phyloP scores from a whole-genome alignment of 2,329 filamentous ascomycete species.

The Stagonosporopsis tanaceti region DNA sequence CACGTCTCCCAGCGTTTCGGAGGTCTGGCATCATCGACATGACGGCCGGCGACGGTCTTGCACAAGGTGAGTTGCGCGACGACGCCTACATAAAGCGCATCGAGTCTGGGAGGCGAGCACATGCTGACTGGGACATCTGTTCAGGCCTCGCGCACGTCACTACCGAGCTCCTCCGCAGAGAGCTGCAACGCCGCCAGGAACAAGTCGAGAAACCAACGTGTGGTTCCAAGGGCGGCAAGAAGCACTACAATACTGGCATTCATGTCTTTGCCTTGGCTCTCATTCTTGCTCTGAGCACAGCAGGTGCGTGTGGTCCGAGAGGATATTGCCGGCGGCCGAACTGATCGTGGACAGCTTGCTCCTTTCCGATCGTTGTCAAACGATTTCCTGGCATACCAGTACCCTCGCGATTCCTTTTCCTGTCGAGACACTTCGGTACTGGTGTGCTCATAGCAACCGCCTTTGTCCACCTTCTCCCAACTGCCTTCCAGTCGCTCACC shows the following conservation, averaged over 20 bases:
- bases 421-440: constrained; percentile 52
- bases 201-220: constrained; percentile 55
- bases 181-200: constrained; percentile 59
- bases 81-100: neutral
- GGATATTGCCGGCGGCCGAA: constrained; percentile 1
- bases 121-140: constrained; percentile 25
- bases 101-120: neutral
- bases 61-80: constrained; percentile 29
- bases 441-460: constrained; percentile 52
- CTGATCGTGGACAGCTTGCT: constrained; percentile 46
- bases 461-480: constrained; percentile 53
- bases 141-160: constrained; percentile 48
- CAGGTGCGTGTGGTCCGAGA: constrained; percentile 49
- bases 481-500: constrained; percentile 50
- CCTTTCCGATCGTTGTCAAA: constrained; percentile 51
- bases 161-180: constrained; percentile 56
- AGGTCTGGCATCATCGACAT: constrained; percentile 29
- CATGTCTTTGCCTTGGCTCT: constrained; percentile 67
- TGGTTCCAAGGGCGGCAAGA: constrained; percentile 57
- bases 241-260: constrained; percentile 62
- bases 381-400: constrained; percentile 49
- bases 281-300: constrained; percentile 63
- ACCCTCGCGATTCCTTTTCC: constrained; percentile 51
- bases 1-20: constrained; percentile 15
- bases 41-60: constrained; percentile 23